Conservation (phyloP, 768 basidiomycete species). For the Piloderma croceum region DNA sequence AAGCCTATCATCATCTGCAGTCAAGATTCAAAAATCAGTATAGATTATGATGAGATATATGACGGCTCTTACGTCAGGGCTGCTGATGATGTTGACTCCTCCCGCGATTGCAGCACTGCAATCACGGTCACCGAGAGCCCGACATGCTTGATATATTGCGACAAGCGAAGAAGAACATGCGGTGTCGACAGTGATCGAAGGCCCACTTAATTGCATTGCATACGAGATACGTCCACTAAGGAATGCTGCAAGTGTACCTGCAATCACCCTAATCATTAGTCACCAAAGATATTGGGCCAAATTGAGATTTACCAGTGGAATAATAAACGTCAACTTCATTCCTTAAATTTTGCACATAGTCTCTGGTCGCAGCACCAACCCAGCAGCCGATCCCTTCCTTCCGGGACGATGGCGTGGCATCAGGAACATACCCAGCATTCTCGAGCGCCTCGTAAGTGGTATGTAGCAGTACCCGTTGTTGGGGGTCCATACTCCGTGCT, state of each 20-base stretch:
- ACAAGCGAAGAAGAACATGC: slow-evolving; percentile 70
- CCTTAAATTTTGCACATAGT: slow-evolving; percentile 62
- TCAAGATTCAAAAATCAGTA: slow-evolving; percentile 3
- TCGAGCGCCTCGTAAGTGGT: slow-evolving; percentile 65
- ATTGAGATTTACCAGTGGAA: slow-evolving; percentile 45
- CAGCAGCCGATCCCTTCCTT: slow-evolving; percentile 59
- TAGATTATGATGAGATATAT: background rate
- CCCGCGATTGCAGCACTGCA: slow-evolving; percentile 67
- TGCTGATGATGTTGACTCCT: slow-evolving; percentile 66
- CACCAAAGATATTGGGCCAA: too few species aligned
- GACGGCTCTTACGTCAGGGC: slow-evolving; percentile 53
- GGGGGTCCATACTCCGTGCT: slow-evolving; percentile 72
- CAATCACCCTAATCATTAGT: too few species aligned
- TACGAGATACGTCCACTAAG: slow-evolving; percentile 69
- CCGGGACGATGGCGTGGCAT: slow-evolving; percentile 44
- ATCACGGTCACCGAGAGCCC: slow-evolving; percentile 57
- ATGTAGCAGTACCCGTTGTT: slow-evolving; percentile 64
- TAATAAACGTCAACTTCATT: slow-evolving; percentile 66
- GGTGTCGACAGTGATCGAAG: slow-evolving; percentile 67
- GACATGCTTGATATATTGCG: slow-evolving; percentile 64
- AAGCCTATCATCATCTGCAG: slow-evolving; percentile 63
- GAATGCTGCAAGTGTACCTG: slow-evolving; percentile 66
- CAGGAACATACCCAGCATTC: slow-evolving; percentile 63
- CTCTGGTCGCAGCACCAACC: slow-evolving; percentile 64
- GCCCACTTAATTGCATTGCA: slow-evolving; percentile 61